A percentile compares a stretch with the other conserved stretches of the same genome.
Evolutionary conservation across 2,329 filamentous ascomycete species (phyloP).

Genomic region (Boeremia lycopersici): DNA sequence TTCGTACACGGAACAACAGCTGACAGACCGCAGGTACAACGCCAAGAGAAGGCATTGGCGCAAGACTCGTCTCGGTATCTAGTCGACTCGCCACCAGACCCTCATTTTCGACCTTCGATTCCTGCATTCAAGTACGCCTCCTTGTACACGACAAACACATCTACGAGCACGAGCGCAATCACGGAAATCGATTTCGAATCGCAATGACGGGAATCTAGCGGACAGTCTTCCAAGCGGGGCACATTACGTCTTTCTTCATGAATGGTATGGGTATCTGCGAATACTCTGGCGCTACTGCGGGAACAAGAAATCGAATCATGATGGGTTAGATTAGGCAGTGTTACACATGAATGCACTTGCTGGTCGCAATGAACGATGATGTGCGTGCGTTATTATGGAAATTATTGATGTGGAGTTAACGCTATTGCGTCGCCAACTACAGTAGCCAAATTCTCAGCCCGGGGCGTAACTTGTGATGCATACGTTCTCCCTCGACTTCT

Average conservation of each 20-base stretch:
- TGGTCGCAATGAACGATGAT: constrained; percentile 34
- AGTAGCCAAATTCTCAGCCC: not conserved
- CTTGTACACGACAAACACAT: constrained; percentile 23
- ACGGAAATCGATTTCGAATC: constrained; percentile 39
- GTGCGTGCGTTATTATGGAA: constrained; percentile 1
- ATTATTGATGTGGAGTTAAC: constrained; percentile 8
- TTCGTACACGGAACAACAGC: constrained; percentile 4
- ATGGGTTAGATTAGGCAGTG: constrained; percentile 48
- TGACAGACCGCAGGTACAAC: constrained; percentile 79
- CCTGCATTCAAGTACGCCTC: constrained; percentile 21
- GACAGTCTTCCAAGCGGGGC: constrained; percentile 32
- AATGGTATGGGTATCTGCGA: constrained; percentile 20
- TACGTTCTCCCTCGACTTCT: not conserved
- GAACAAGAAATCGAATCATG: constrained; percentile 42
- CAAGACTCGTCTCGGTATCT: constrained; percentile 99
- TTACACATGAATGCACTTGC: constrained; percentile 42
- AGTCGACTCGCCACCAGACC: constrained; percentile 63
- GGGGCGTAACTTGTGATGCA: not conserved
- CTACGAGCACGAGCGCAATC: constrained; percentile 38
- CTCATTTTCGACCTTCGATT: constrained; percentile 42
- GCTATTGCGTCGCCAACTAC: not conserved
- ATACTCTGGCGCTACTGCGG: constrained; percentile 47
- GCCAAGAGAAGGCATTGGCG: constrained; percentile 99
- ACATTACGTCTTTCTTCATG: constrained; percentile 22
- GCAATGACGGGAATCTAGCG: constrained; percentile 27